Percentiles rank a stretch among this genome's conserved stretches.
phyloP scores from a whole-genome alignment of 1,139 yeast genomes.

The Zygoascus sp. region DNA sequence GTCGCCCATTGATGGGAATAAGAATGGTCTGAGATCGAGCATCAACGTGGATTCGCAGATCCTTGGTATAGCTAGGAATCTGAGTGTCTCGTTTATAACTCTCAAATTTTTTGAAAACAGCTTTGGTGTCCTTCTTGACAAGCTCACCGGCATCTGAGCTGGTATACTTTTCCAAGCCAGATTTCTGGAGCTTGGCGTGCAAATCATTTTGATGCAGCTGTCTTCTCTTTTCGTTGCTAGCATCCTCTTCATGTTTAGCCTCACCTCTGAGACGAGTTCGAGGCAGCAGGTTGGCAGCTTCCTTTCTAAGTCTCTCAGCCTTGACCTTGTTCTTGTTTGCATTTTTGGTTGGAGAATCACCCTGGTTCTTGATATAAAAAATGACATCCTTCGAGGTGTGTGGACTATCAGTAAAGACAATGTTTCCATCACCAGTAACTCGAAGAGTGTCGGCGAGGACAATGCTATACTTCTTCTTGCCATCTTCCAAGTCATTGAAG shows the following conservation, averaged over 20 bases:
- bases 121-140: constrained; percentile 51
- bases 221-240: constrained; percentile 75
- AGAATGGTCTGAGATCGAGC: constrained; percentile 82
- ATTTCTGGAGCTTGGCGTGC: constrained; percentile 80
- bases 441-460: constrained; percentile 80
- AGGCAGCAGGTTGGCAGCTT: constrained; percentile 41
- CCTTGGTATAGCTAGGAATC: constrained; percentile 77
- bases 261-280: constrained; percentile 81
- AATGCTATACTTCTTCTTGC: constrained; percentile 55
- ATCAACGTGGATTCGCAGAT: constrained; percentile 83
- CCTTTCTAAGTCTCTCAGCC: constrained; percentile 14
- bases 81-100: constrained; percentile 91
- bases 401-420: constrained; percentile 68
- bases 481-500: constrained; percentile 52
- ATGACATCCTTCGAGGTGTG: constrained; percentile 72
- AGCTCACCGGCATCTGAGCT: constrained; percentile 45
- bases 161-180: constrained; percentile 49
- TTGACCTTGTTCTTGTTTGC: constrained; percentile 9
- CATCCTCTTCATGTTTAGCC: constrained; percentile 59
- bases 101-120: constrained; percentile 85
- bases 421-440: constrained; percentile 51
- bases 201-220: constrained; percentile 78
- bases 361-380: constrained; percentile 78
- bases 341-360: constrained; percentile 35
- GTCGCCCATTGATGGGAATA: constrained; percentile 90